Evolutionary conservation across 345 rosid genomes (phyloP).

Genomic region (Eucalyptus sideroxylon): DNA sequence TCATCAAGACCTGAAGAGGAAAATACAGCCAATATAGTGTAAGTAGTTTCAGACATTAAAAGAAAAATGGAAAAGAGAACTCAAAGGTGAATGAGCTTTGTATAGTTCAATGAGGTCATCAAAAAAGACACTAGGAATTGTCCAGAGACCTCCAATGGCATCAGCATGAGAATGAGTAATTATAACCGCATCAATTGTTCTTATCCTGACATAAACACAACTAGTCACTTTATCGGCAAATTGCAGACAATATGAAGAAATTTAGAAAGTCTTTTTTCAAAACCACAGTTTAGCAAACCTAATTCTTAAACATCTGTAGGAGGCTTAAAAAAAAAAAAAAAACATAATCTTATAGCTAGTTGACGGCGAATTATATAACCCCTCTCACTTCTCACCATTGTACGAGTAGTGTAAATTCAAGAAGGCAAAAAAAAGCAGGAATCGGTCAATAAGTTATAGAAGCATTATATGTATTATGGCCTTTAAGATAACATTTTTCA

Average conservation of each 20-base stretch:
- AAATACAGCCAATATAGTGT: background rate
- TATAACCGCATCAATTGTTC: conserved; percentile 95
- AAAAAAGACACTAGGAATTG: conserved; percentile 8
- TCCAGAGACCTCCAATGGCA: conserved; percentile 95
- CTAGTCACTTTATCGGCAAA: conserved; percentile 21
- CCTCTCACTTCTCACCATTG: background rate
- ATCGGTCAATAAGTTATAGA: background rate
- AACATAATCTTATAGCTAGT: background rate
- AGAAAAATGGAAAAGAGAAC: background rate
- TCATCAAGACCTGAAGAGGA: conserved; percentile 68
- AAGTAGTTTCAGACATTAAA: background rate
- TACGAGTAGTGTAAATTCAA: background rate
- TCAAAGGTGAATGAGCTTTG: background rate
- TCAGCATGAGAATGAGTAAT: conserved; percentile 99
- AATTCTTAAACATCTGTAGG: background rate
- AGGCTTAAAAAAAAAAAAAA: background rate
- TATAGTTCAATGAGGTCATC: background rate
- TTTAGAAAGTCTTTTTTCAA: background rate
- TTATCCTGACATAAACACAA: conserved; percentile 76
- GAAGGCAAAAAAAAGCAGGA: background rate
- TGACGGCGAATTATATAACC: background rate
- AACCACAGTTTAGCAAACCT: background rate
- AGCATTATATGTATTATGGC: background rate
- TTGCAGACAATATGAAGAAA: background rate
- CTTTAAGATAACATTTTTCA: background rate